Base-by-base conservation (phyloP, 345 rosid genomes). In the Ceriops decandra region DNA sequence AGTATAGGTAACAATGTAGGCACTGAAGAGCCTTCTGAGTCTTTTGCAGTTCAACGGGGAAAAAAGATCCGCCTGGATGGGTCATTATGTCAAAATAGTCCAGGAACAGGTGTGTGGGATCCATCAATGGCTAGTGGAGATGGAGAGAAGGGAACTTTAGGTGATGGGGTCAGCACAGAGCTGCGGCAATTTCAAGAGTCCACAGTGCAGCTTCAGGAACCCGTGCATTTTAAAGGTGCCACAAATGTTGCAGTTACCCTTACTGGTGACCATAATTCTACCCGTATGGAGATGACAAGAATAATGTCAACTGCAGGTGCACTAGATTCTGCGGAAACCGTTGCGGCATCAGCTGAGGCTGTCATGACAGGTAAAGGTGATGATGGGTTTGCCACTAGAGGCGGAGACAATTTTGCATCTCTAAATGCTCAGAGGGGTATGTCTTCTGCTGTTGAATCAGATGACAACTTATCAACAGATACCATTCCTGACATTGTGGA, bases 401-500 rank as follows among this genome's bases (percentile, higher is more conserved):
- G 17, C 20, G 56, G 52, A 65, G 71, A 32, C 7, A 46, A 57
- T 21, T 60, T 19, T 21, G 24, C 42, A 52, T 57, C 68, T 7
- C 27, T 53, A 2, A 52, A 57, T 73, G 42, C 72, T 21, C 76
- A 66, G 38, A 75, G 66, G 61, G 70, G 73, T 24, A 70, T 70
- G 61, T 57, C 59, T 26, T 20, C 31, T 47, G 26, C 42, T 19
- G 22, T 4, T 27, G 79, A 80, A 36, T n/a, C 60, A 17, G 86
- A 79, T 19, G 47, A 71, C 1, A 81, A 81, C 60, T 67, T 78
- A 9, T 79, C 86, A 5, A 24, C 63, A 19, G 87, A 74, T 57
- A 75, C 83, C 1, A 51, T 83, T 52, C 90, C 88, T 0, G 83
- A 69, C 21, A 84, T 86, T 20, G 82, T 84, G 15, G 83, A 79